A percentile compares a stretch with the other conserved stretches of the same genome.
Conservation (phyloP, 768 basidiomycete genomes). For the Lactarius psammicola region DNA sequence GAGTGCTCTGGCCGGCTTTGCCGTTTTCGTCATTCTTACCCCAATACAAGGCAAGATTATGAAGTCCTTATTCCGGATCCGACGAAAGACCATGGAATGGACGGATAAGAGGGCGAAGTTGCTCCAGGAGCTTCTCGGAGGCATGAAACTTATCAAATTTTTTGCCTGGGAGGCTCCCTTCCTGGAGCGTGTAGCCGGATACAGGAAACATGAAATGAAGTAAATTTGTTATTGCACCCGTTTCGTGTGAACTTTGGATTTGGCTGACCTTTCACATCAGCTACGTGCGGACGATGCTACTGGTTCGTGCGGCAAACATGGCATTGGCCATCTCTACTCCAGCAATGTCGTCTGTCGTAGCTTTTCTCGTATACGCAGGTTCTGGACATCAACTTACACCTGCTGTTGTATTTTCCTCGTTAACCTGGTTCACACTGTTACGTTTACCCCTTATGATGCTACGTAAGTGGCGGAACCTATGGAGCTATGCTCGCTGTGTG, state of each 20-base stretch:
- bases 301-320: constrained; percentile 64
- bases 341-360: constrained; percentile 71
- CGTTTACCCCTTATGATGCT: constrained; percentile 78
- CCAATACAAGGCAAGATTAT: constrained; percentile 74
- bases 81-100: constrained; percentile 79
- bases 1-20: constrained; percentile 54
- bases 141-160: constrained; percentile 91
- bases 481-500: background rate
- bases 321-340: constrained; percentile 73
- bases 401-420: constrained; percentile 75
- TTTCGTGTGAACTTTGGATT: constrained; percentile 2
- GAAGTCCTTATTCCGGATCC: constrained; percentile 65
- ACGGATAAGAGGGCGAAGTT: constrained; percentile 89
- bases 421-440: constrained; percentile 82
- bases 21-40: constrained; percentile 63
- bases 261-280: constrained; percentile 34
- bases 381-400: constrained; percentile 68
- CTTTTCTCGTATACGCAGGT: constrained; percentile 74
- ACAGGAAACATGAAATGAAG: constrained; percentile 69
- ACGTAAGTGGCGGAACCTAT: constrained; percentile 35
- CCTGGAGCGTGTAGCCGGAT: constrained; percentile 65
- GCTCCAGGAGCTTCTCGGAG: constrained; percentile 83
- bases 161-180: constrained; percentile 89
- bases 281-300: constrained; percentile 62
- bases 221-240: constrained; percentile 27